Evolutionary conservation across 768 basidiomycete species (phyloP), one percentile per base, ranked within the genome.

Genomic region (Suillus plorans): DNA sequence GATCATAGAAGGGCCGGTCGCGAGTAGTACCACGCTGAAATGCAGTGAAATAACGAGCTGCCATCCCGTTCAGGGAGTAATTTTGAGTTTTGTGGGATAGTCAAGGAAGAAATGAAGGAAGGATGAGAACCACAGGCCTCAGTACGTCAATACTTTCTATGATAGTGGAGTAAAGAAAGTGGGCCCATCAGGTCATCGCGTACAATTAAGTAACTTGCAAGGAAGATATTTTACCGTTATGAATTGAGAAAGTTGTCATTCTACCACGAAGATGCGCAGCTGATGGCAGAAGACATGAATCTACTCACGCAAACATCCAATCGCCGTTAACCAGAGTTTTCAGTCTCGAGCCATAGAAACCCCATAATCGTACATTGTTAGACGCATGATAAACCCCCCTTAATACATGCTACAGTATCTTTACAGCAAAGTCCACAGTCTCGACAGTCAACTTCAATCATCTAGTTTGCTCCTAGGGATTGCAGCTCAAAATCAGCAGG

Each of bases 401-500:
- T 34, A 16, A 50, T 50, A 8, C 52, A 53, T 14, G 18, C 52
- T 55, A 57, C 56, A 57, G 56, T 58, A 58, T 16, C 25, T 25
- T 59, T 59, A 59, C 58, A 59, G 42, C 39, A 59, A 31, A 42
- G 16, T 59, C 41, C 20, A 42, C 41, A 18, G 9, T 28, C 22
- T 42, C 41, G 28, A 59, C 41, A 28, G 9, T 42, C 25, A 42
- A 59, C 41, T 59, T 31, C 41, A 31, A 20, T 59, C 12, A 18
- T 59, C 41, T 58, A 72, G 41, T 52, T 50, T 25, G 75, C 74
- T 10, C 80, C 84, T 28, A 86, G 79, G 41, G 88, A 84, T 75
- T 92, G 89, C 77, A 89, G 69, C 76, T 90, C 87, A 61, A 95
- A 79, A 74, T 95, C 94, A 60, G 89, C 91, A 41, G 78, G 67